Conservation (phyloP, 768 basidiomycete genomes). For the Tephrocybe sp. region DNA sequence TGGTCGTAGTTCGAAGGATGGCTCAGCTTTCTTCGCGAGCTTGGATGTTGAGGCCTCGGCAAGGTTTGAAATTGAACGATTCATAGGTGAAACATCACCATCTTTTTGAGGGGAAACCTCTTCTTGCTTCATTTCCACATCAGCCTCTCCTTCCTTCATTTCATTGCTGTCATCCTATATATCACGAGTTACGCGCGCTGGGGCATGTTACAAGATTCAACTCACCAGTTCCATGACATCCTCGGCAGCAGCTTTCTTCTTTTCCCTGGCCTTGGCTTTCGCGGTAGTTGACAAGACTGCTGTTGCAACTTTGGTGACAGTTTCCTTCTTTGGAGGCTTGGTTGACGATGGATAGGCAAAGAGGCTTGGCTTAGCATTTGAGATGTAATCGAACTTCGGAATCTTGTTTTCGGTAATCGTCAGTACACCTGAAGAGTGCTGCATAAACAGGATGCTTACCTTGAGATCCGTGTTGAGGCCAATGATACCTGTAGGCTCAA, state of each 20-base stretch:
- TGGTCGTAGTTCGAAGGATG: slow-evolving; percentile 66
- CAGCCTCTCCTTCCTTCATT: slow-evolving; percentile 48
- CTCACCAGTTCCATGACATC: slow-evolving; percentile 83
- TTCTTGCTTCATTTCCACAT: slow-evolving; percentile 72
- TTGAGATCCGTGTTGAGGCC: slow-evolving; percentile 85
- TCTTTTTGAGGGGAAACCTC: slow-evolving; percentile 40
- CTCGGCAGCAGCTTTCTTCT: slow-evolving; percentile 84
- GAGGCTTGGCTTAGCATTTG: slow-evolving; percentile 85
- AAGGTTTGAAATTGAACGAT: slow-evolving; percentile 49
- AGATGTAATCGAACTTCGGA: slow-evolving; percentile 91
- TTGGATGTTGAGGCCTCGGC: slow-evolving; percentile 39
- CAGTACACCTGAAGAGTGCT: not conserved
- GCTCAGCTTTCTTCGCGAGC: slow-evolving; percentile 67
- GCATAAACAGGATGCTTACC: slow-evolving; percentile 34
- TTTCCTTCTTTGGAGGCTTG: slow-evolving; percentile 91
- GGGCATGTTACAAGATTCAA: not conserved
- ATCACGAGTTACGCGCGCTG: slow-evolving; percentile 12
- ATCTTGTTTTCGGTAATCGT: slow-evolving; percentile 44
- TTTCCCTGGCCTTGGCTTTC: slow-evolving; percentile 93
- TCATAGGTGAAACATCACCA: slow-evolving; percentile 56
- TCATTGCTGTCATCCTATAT: slow-evolving; percentile 54
- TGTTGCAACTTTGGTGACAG: slow-evolving; percentile 86
- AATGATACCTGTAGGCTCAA: slow-evolving; percentile 94
- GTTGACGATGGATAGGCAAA: slow-evolving; percentile 89
- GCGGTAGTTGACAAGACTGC: slow-evolving; percentile 97